Evolutionary conservation across 2,329 filamentous ascomycete species (phyloP), one percentile per base, ranked within the genome.

Genomic region (Piedraia hortae): DNA sequence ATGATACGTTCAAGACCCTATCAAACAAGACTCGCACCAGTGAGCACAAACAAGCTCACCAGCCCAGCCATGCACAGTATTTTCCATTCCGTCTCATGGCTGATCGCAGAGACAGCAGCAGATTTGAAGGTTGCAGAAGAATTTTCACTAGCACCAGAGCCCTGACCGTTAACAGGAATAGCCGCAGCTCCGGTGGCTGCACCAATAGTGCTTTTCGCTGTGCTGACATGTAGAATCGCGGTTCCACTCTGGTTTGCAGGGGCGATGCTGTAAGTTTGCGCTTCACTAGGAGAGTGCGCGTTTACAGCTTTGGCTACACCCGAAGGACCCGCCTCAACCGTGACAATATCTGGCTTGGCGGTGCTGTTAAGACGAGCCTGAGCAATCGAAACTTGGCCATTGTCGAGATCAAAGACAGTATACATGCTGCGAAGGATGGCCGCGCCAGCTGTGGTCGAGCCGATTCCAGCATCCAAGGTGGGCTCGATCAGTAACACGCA

Each of bases 401-500:
- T 41, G 28, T 44, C 41, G 19, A 43, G 36, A 22, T 44, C 41
- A 23, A 37, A 44, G 24, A 44, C 38, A 18, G 41, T 34, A 25
- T 44, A 44, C 34, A 42, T 39, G 21, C 32, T 34, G 6, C 38
- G 25, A 6, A 44, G 28, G 11, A 44, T 23, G 7, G 39, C 36
- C 24, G 41, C 38, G 6, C 39, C 40, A 1, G 41, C 23, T 5
- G 34, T 36, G 5, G 30, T 24, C 21, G 36, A 37, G 6, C 27
- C 23, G 18, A 26, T 19, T 5, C 22, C 27, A 12, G 22, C 28
- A 14, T 23, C 12, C 4, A 19, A 7, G 4, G 28, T 22, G 4
- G 36, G 30, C 4, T 26, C 22, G 14, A 42, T 26, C 20, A 40
- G 29, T 29, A 42, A 36, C 1, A 29, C 23, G 20, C 39, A 42